phyloP scores from a whole-genome alignment of 1,139 yeast genomes.

The Yamadazyma diospyri region DNA sequence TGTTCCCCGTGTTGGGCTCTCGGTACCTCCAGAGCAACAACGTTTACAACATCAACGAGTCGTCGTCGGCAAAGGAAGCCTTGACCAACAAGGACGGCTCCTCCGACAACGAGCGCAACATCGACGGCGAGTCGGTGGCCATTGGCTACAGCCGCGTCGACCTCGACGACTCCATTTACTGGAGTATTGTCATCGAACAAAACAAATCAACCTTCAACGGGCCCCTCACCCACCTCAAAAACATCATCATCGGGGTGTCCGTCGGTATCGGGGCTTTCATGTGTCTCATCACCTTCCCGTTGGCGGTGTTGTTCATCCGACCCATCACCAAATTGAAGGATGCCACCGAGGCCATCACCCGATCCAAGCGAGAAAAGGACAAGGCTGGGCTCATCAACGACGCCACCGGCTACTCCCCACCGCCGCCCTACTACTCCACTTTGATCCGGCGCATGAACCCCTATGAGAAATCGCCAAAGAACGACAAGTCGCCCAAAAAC shows the following conservation, averaged over 20 bases:
- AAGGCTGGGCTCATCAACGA: slow-evolving; percentile 6
- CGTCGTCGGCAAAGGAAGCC: slow-evolving; percentile 41
- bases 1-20: slow-evolving; percentile 28
- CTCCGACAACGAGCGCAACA: slow-evolving; percentile 39
- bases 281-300: slow-evolving; percentile 70
- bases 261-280: slow-evolving; percentile 76
- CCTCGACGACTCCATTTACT: slow-evolving; percentile 45
- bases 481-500: background rate
- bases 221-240: slow-evolving; percentile 60
- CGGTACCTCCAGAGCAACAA: slow-evolving; percentile 18
- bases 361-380: slow-evolving; percentile 27
- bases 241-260: slow-evolving; percentile 74
- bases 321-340: slow-evolving; percentile 79
- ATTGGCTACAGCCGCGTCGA: slow-evolving; percentile 66
- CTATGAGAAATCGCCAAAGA: slow-evolving; percentile 6
- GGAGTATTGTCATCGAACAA: slow-evolving; percentile 81
- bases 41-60: slow-evolving; percentile 25
- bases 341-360: slow-evolving; percentile 69
- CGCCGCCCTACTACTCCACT: slow-evolving; percentile 18
- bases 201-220: slow-evolving; percentile 53
- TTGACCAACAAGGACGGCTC: slow-evolving; percentile 44
- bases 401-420: slow-evolving; percentile 9
- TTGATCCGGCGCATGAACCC: slow-evolving; percentile 14
- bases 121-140: slow-evolving; percentile 49
- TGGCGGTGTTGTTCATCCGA: slow-evolving; percentile 80